phyloP scores from a whole-genome alignment of 2,329 filamentous ascomycete genomes.

The Alternaria hordeiaustralica region DNA sequence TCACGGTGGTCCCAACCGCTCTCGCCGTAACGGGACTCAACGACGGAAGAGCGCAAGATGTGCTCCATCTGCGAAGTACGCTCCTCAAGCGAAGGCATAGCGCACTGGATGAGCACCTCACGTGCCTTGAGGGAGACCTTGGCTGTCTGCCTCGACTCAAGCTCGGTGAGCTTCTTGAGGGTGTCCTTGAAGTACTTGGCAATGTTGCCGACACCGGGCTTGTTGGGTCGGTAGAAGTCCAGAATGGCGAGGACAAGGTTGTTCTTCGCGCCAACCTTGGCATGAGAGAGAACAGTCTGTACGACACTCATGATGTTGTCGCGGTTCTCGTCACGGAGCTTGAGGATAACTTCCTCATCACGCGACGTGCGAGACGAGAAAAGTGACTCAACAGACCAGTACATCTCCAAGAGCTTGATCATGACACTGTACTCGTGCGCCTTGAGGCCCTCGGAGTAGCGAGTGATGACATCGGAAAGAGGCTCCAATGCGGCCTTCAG shows the following conservation, averaged over 20 bases:
- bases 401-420: constrained; percentile 77
- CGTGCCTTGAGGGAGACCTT: constrained; percentile 98
- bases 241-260: constrained; percentile 89
- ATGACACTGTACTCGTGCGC: constrained; percentile 87
- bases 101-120: constrained; percentile 96
- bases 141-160: constrained; percentile 83
- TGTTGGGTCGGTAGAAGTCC: constrained; percentile 94
- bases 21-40: constrained; percentile 97
- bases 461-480: constrained; percentile 76
- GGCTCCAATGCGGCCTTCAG: constrained; percentile 77
- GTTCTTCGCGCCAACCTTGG: constrained; percentile 90
- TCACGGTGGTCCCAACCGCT: constrained; percentile 96
- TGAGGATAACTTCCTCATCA: constrained; percentile 92
- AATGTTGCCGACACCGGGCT: constrained; percentile 85
- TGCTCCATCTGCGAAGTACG: constrained; percentile 97
- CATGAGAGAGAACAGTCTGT: constrained; percentile 90
- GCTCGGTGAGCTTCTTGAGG: constrained; percentile 85
- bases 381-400: constrained; percentile 81
- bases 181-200: constrained; percentile 84
- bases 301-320: constrained; percentile 87
- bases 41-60: constrained; percentile 91
- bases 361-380: constrained; percentile 86
- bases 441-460: constrained; percentile 88
- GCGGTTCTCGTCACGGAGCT: constrained; percentile 94
- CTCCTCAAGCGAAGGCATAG: constrained; percentile 94